Conservation (phyloP, 768 basidiomycete genomes). For the Agaricus subrufescens region DNA sequence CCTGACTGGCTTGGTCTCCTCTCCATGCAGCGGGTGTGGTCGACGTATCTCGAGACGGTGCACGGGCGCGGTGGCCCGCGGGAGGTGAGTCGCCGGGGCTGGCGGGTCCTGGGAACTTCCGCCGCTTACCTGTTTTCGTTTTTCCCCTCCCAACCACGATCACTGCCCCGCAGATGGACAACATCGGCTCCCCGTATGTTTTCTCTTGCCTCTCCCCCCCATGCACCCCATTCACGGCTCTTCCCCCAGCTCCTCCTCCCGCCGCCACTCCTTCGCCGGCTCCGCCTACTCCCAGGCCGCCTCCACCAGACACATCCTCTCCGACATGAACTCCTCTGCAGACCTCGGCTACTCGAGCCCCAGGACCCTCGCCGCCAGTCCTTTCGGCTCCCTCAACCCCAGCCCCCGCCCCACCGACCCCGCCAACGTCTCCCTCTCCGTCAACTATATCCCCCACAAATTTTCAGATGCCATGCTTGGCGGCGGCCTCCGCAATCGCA, state of each 20-base stretch:
- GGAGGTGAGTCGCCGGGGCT: slow-evolving; percentile 7
- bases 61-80: slow-evolving; percentile 11
- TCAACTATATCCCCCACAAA: slow-evolving; percentile 76
- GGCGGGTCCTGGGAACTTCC: slow-evolving; percentile 14
- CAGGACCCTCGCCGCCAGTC: slow-evolving; percentile 13
- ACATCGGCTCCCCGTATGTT: slow-evolving; percentile 18
- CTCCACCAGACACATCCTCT: slow-evolving; percentile 46
- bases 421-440: slow-evolving; percentile 53
- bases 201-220: neutral
- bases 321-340: neutral
- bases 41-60: slow-evolving; percentile 39
- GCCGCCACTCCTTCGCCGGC: slow-evolving; percentile 35
- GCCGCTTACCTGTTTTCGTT: slow-evolving; percentile 11
- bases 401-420: slow-evolving; percentile 26
- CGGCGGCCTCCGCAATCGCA: slow-evolving; percentile 25
- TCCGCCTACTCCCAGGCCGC: slow-evolving; percentile 41
- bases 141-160: slow-evolving; percentile 15
- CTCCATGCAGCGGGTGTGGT: slow-evolving; percentile 49
- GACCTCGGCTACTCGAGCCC: neutral
- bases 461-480: slow-evolving; percentile 46
- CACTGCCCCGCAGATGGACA: slow-evolving; percentile 20
- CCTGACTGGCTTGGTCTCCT: too few species aligned
- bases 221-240: neutral
- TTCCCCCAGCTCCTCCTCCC: slow-evolving; percentile 18
- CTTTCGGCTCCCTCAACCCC: slow-evolving; percentile 33